phyloP scores from a whole-genome alignment of 208 protist species.

The Leishmania tropica region DNA sequence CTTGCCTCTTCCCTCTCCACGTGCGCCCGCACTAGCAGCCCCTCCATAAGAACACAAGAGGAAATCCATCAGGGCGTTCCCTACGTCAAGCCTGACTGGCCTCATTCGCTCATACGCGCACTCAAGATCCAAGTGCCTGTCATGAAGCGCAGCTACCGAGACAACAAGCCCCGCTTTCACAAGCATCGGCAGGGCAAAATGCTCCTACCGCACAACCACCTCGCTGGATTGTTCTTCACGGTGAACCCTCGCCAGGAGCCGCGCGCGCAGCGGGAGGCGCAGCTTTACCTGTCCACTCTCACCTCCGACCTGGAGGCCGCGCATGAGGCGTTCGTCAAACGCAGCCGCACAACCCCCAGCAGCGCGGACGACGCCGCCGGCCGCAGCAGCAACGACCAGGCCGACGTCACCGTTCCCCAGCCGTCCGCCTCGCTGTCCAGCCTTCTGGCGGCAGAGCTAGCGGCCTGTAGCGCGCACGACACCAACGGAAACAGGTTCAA shows the following conservation, averaged over 20 bases:
- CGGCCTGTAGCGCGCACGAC: constrained; percentile 20
- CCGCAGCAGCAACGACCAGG: constrained; percentile 14
- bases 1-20: not conserved
- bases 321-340: constrained; percentile 16
- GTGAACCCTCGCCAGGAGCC: constrained; percentile 70
- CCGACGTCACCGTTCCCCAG: not conserved
- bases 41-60: not conserved
- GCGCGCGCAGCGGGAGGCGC: constrained; percentile 72
- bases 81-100: not conserved
- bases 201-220: constrained; percentile 62
- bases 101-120: not conserved
- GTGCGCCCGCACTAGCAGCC: not conserved
- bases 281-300: constrained; percentile 66
- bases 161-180: constrained; percentile 72
- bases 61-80: not conserved
- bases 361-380: not conserved
- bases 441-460: constrained; percentile 39
- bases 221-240: constrained; percentile 72
- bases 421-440: constrained; percentile 29
- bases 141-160: constrained; percentile 47
- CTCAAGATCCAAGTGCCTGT: not conserved
- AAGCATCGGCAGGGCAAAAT: constrained; percentile 57
- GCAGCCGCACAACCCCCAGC: not conserved
- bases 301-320: constrained; percentile 51
- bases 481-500: constrained; percentile 28